Evolutionary conservation across 495 filamentous ascomycete genomes (phyloP).

Genomic region (Neurospora tetraspora): DNA sequence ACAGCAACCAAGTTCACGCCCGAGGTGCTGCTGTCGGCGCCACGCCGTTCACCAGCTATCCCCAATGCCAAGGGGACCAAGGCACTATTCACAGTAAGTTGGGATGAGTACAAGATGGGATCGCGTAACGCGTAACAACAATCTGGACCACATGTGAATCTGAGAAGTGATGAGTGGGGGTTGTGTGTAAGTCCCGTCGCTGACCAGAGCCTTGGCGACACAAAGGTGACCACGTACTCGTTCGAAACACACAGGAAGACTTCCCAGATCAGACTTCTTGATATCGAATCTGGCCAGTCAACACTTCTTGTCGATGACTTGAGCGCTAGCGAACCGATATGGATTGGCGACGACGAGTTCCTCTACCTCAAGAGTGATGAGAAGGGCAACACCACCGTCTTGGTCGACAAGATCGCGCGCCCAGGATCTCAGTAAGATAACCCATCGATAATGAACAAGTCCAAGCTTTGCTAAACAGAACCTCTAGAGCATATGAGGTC

Average conservation of each 20-base stretch:
- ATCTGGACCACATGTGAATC: neutral
- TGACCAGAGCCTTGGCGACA: neutral
- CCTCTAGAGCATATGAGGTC: conserved; percentile 39
- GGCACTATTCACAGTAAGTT: conserved; percentile 53
- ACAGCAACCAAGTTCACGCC: conserved; percentile 63
- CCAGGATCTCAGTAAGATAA: neutral
- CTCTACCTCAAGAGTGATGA: conserved; percentile 56
- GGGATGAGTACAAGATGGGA: neutral
- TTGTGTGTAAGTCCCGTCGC: neutral
- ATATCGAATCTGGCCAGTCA: conserved; percentile 58
- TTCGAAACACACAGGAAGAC: conserved; percentile 72
- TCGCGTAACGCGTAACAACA: neutral
- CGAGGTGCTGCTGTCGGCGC: conserved; percentile 76
- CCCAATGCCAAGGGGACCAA: conserved; percentile 64
- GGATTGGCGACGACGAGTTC: conserved; percentile 60
- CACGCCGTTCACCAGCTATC: conserved; percentile 64
- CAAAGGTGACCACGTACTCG: conserved; percentile 57
- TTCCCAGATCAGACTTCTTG: conserved; percentile 63
- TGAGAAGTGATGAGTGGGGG: neutral
- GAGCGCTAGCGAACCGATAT: conserved; percentile 59
- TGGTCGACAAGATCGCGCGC: conserved; percentile 41
- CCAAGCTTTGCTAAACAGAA: neutral
- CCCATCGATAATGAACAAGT: neutral
- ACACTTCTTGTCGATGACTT: conserved; percentile 54
- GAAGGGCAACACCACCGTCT: conserved; percentile 56